Conservation (phyloP, 2,329 filamentous ascomycete species). For the Trichoderma sp. region DNA sequence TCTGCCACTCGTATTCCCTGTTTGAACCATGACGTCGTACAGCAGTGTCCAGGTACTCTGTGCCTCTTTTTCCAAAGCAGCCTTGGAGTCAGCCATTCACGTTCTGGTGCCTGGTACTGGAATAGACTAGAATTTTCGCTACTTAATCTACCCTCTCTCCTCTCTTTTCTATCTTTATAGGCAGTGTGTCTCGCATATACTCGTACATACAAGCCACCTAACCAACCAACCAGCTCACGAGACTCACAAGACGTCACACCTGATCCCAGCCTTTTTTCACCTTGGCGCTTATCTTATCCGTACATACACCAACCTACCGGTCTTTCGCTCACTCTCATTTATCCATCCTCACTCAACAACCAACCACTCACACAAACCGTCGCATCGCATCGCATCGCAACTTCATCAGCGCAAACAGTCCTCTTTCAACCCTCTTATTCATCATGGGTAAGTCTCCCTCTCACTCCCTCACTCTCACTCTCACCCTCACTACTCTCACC, state of each 20-base stretch:
- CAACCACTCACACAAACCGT: neutral
- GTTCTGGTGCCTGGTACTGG: neutral
- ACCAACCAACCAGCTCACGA: neutral
- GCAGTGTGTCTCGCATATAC: neutral
- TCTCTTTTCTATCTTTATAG: neutral
- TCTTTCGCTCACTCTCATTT: neutral
- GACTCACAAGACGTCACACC: neutral
- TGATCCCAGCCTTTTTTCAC: neutral
- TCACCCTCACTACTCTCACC: neutral
- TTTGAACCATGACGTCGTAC: neutral
- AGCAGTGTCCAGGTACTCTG: neutral
- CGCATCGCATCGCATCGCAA: neutral
- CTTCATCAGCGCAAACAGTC: neutral
- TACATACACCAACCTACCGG: neutral
- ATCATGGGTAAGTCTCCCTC: constrained; percentile 10
- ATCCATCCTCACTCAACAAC: no score
- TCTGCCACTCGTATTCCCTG: neutral
- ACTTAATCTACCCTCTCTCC: neutral
- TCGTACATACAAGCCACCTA: neutral
- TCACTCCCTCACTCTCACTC: neutral
- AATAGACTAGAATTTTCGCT: neutral
- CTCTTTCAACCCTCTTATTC: neutral
- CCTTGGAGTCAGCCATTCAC: neutral
- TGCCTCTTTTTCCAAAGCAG: neutral
- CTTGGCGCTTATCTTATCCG: neutral